Evolutionary conservation across 1,139 yeast genomes (phyloP).

Genomic region (Sugiyamaella grinbergsii): DNA sequence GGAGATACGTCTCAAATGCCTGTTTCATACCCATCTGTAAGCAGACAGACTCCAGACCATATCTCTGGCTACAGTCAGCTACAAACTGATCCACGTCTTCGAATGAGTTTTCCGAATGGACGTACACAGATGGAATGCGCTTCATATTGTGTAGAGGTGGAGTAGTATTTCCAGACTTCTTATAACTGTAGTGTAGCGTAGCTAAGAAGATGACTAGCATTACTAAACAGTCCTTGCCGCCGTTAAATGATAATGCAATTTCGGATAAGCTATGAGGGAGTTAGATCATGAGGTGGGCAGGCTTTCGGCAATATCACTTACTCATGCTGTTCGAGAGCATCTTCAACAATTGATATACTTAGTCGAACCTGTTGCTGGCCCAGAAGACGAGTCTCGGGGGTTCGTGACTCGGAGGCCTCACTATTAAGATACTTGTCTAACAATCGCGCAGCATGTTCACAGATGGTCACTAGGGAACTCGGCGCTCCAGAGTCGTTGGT

Average conservation of each 20-base stretch:
- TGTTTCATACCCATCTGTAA: constrained; percentile 52
- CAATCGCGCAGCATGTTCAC: constrained; percentile 27
- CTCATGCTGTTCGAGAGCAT: constrained; percentile 42
- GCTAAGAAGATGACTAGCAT: constrained; percentile 71
- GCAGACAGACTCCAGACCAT: constrained; percentile 40
- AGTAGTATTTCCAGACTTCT: constrained; percentile 29
- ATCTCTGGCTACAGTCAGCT: constrained; percentile 38
- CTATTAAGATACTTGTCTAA: constrained; percentile 30
- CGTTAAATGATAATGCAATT: constrained; percentile 78
- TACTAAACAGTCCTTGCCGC: constrained; percentile 89
- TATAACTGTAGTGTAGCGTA: constrained; percentile 47
- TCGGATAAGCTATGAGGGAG: constrained; percentile 48
- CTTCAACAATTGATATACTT: constrained; percentile 40
- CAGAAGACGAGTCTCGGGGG: constrained; percentile 26
- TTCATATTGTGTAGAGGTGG: constrained; percentile 14
- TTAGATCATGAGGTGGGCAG: background rate
- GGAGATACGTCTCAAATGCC: constrained; percentile 65
- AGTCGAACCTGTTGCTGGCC: constrained; percentile 41
- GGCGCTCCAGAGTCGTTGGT: background rate
- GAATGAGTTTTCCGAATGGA: constrained; percentile 69
- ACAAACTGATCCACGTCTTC: constrained; percentile 56
- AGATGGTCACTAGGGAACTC: constrained; percentile 12
- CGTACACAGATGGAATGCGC: constrained; percentile 57
- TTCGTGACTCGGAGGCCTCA: constrained; percentile 21
- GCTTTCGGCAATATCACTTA: constrained; percentile 21